Base-by-base conservation (phyloP, 139 green algal genomes). In the Chlamydomonas asymmetrica region DNA sequence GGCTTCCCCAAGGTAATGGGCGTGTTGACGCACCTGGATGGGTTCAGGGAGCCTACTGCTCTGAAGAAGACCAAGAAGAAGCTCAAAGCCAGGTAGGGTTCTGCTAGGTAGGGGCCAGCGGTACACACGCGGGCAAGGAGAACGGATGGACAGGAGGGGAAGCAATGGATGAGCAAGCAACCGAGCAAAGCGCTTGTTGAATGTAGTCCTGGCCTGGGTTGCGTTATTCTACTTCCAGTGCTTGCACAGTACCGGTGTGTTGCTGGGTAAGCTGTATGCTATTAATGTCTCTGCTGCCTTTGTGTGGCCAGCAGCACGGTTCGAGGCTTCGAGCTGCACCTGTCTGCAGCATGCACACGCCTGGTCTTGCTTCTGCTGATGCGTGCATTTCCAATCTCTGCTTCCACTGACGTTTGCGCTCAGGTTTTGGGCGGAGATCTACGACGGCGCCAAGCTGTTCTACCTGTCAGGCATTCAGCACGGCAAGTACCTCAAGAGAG, bases 401-500 rank as follows among this genome's bases (percentile, higher is more conserved):
- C 66, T 73, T 62, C 41, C 29, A 23, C 64, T 83, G 75, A 73
- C 82, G n/a, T n/a, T n/a, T n/a, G n/a, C n/a, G 68, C 57, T 61
- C 16, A 82, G 96, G 65, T 98, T 99, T 84, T 98, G 94, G 94
- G 89, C 92, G 0, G 96, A 99, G 83, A 97, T 98, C 78, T 98
- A 99, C 75, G 89, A 98, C 71, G 95, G 96, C 20, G 96, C 96
- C 62, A 98, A 98, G 89, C 91, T 99, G 43, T 99, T 99, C 78
- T 99, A 98, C 87, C 84, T 99, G 2, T 92, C 74, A 23, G 94
- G 95, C 68, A 88, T 97, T 62, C 89, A 90, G 69, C 86, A 98
- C 72, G 91, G 76, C 76, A 87, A 87, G 62, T 87, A 87, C 72
- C 43, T 83, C 54, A 87, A 87, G 62, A 56, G 62, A 23, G 61